Conservation (phyloP, 192 early-diverging fungal genomes). For the Podochytrium sp. region DNA sequence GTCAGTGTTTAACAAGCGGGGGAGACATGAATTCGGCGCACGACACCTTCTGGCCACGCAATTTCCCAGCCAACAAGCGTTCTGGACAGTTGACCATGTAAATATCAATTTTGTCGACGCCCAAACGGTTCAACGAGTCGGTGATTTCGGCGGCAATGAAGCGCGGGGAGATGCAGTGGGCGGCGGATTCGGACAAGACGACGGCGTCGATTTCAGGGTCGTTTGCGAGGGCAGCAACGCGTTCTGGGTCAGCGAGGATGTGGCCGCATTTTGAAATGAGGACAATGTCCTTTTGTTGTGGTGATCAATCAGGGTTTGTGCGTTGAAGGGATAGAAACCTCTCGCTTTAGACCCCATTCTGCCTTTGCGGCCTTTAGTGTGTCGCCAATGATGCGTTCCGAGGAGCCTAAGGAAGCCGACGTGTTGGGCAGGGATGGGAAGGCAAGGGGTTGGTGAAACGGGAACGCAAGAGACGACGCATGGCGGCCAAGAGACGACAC, state of each 20-base stretch:
- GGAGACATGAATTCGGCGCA: neutral
- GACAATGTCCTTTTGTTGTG: slow-evolving; percentile 24
- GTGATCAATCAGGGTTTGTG: neutral
- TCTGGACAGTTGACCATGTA: slow-evolving; percentile 83
- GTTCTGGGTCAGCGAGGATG: slow-evolving; percentile 20
- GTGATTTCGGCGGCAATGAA: slow-evolving; percentile 63
- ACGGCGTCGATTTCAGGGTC: slow-evolving; percentile 1
- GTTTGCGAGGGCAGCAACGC: neutral
- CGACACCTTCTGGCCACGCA: slow-evolving; percentile 28
- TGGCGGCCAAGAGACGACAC: neutral
- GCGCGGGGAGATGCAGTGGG: slow-evolving; percentile 66
- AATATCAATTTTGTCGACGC: slow-evolving; percentile 63
- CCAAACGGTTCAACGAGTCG: slow-evolving; percentile 55
- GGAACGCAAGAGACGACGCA: neutral
- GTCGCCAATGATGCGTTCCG: slow-evolving; percentile 63
- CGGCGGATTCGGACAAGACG: slow-evolving; percentile 18
- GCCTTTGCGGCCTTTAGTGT: slow-evolving; percentile 42
- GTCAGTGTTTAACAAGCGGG: slow-evolving; percentile 3
- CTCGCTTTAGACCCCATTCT: slow-evolving; percentile 43
- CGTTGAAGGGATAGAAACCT: slow-evolving; percentile 35
- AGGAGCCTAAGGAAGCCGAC: slow-evolving; percentile 53
- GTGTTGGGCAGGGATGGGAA: neutral
- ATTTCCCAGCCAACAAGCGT: slow-evolving; percentile 62
- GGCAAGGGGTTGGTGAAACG: neutral
- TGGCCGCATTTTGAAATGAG: slow-evolving; percentile 52